phyloP scores from a whole-genome alignment of 495 filamentous ascomycete genomes.

The Trichoderma gamsii region DNA sequence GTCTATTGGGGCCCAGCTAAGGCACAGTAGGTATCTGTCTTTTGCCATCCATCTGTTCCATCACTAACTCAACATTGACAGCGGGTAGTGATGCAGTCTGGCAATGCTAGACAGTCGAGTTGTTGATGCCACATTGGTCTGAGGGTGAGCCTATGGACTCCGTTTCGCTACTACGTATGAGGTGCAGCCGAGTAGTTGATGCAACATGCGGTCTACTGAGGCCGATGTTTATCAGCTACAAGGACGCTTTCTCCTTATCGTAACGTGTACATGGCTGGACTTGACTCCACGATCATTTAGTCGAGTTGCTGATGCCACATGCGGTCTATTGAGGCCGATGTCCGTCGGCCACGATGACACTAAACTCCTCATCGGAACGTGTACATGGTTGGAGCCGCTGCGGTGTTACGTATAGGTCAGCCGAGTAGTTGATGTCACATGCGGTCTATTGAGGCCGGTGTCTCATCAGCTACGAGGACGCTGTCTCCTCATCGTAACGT shows the following conservation, averaged over 20 bases:
- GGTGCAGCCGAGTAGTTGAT: neutral
- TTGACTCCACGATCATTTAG: neutral
- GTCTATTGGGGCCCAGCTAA: neutral
- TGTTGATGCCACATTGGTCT: neutral
- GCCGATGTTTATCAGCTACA: neutral
- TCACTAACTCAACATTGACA: too few species aligned
- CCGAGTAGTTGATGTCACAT: neutral
- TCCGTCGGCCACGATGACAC: neutral
- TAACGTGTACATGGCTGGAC: neutral
- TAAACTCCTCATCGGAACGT: neutral
- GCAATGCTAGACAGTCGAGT: neutral
- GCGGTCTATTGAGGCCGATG: neutral
- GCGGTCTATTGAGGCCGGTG: neutral
- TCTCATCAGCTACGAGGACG: neutral
- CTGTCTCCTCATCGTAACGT: neutral
- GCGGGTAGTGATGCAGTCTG: too few species aligned
- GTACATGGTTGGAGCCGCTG: neutral
- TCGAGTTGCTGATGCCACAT: neutral
- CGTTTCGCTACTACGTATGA: neutral
- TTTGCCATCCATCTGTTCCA: neutral
- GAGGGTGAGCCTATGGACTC: neutral
- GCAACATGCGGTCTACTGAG: neutral
- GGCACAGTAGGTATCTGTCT: neutral
- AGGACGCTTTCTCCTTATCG: neutral
- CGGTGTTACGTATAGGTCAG: neutral